These are phyloP conservation scores for Fusarium annulatum DNA, from an alignment of 2,329 filamentous ascomycete genomes.

Conservation along the genomic window DNA sequence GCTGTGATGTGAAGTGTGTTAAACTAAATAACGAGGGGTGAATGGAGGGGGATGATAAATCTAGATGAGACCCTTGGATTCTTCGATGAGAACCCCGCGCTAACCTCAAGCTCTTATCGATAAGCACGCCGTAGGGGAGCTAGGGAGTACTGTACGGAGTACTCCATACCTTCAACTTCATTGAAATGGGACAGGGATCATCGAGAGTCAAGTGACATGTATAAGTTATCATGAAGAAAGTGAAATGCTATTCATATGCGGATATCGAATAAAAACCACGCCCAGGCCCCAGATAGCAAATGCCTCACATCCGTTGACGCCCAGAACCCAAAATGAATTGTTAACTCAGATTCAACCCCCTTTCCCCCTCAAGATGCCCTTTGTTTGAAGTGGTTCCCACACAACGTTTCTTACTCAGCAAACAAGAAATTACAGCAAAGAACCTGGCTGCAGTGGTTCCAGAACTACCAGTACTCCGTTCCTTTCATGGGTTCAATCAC, in stretches of 20 bases:
- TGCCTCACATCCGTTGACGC: conserved; percentile 28
- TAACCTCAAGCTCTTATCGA: conserved; percentile 39
- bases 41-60: conserved; percentile 36
- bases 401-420: conserved; percentile 16
- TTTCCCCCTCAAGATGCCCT: background rate
- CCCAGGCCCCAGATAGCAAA: conserved; percentile 13
- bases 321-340: conserved; percentile 12
- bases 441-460: background rate
- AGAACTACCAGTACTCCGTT: conserved; percentile 8
- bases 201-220: background rate
- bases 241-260: conserved; percentile 1
- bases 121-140: conserved; percentile 4
- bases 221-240: conserved; percentile 3
- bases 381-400: conserved; percentile 1
- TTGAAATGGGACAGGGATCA: background rate
- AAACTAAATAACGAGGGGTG: background rate
- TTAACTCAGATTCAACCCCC: conserved; percentile 3
- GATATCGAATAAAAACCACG: conserved; percentile 27
- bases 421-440: conserved; percentile 12
- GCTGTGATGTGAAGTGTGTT: background rate
- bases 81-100: conserved; percentile 35
- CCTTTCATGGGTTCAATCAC: background rate
- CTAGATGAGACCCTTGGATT: conserved; percentile 9
- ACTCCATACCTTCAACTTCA: background rate
- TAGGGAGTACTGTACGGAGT: too few relatives aligned